These are phyloP conservation scores for Silene noctiflora DNA, from an alignment of 179 eudicot genomes.

Conservation along the genomic window DNA sequence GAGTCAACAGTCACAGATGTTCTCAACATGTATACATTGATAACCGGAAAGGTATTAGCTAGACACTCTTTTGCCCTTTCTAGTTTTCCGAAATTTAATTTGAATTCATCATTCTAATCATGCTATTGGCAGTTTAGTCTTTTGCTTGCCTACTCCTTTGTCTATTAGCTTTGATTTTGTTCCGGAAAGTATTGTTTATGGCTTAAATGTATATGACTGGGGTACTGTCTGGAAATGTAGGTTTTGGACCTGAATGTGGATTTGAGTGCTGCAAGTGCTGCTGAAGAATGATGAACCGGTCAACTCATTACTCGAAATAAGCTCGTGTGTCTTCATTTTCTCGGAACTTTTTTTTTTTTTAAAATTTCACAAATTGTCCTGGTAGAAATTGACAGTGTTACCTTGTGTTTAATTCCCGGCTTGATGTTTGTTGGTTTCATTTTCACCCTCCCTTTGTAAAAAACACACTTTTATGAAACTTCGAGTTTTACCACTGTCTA, in stretches of 20 bases:
- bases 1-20: conserved; percentile 84
- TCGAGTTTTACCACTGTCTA: background rate
- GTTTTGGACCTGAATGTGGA: conserved; percentile 62
- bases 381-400: background rate
- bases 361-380: background rate
- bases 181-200: too few species aligned
- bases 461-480: background rate
- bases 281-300: conserved; percentile 45
- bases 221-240: conserved; percentile 35
- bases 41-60: conserved; percentile 45
- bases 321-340: background rate
- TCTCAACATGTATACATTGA: conserved; percentile 41
- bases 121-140: too few species aligned
- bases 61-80: background rate
- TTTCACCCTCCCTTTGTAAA: background rate
- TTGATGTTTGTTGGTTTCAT: background rate
- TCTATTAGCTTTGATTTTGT: too few species aligned
- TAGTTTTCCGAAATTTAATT: background rate
- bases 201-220: too few species aligned
- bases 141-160: too few species aligned
- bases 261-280: conserved; percentile 67
- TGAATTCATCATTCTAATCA: background rate
- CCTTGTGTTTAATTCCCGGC: too few species aligned
- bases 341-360: background rate
- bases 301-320: background rate